A percentile compares a stretch with the other conserved stretches of the same genome.
Evolutionary conservation across 441 rosid genomes (phyloP).

Genomic region (Erodium texanum): DNA sequence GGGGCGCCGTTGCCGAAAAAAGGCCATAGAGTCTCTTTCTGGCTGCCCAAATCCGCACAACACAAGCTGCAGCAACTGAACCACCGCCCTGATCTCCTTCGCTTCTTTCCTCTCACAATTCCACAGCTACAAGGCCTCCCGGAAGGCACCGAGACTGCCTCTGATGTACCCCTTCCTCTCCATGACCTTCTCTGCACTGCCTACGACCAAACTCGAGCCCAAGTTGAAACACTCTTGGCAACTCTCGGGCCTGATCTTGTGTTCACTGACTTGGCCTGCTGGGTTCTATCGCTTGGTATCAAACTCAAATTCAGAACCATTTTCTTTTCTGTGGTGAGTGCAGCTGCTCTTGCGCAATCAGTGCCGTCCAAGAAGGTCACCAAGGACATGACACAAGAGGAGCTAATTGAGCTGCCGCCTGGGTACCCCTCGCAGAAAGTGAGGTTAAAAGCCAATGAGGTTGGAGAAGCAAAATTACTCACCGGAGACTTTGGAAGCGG

Average conservation of each 20-base stretch:
- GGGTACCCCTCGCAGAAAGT: background rate
- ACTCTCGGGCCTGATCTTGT: slow-evolving; percentile 1
- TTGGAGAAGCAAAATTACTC: background rate
- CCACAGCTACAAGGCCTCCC: slow-evolving; percentile 6
- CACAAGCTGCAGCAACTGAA: background rate
- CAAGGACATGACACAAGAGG: background rate
- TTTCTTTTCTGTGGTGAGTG: background rate
- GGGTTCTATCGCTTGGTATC: background rate
- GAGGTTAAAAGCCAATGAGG: background rate
- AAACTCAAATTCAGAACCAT: background rate
- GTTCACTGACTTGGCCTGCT: background rate
- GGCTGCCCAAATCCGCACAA: background rate
- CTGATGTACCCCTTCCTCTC: background rate
- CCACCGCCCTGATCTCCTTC: slow-evolving; percentile 3
- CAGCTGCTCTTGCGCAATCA: background rate
- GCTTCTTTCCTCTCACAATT: background rate
- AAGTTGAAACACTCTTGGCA: background rate
- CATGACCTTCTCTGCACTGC: slow-evolving; percentile 1
- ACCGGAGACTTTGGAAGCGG: background rate
- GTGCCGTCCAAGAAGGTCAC: background rate
- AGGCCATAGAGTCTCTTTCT: background rate
- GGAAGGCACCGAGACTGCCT: slow-evolving; percentile 3
- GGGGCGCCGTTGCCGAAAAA: too few species aligned
- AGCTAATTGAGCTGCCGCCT: background rate
- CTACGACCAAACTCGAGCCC: background rate